Conservation (phyloP, 2,329 filamentous ascomycete species). For the Alternaria sp. region DNA sequence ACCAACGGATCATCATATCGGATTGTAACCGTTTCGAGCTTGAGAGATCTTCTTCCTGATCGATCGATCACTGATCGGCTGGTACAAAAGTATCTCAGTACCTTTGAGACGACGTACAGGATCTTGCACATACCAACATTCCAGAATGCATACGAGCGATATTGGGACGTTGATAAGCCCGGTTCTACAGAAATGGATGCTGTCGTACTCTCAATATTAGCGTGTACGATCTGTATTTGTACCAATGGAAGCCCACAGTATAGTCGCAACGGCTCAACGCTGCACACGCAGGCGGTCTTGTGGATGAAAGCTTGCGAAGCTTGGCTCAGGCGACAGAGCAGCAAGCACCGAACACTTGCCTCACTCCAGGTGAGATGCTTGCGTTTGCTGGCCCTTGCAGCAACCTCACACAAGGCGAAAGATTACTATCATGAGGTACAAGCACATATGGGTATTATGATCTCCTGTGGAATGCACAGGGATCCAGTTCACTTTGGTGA, state of each 20-base stretch:
- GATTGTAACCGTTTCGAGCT: slow-evolving; percentile 14
- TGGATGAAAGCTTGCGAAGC: slow-evolving; percentile 41
- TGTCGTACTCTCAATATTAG: slow-evolving; percentile 48
- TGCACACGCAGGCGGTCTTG: slow-evolving; percentile 48
- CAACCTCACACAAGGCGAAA: slow-evolving; percentile 55
- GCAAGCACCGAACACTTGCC: slow-evolving; percentile 60
- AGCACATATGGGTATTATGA: slow-evolving; percentile 58
- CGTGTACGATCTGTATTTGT: slow-evolving; percentile 49
- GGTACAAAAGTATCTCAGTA: slow-evolving; percentile 57
- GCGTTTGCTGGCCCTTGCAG: slow-evolving; percentile 58
- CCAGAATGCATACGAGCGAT: slow-evolving; percentile 55
- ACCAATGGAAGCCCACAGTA: slow-evolving; percentile 39
- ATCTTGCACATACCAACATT: slow-evolving; percentile 63
- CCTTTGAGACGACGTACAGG: slow-evolving; percentile 60
- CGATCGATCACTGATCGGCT: slow-evolving; percentile 52
- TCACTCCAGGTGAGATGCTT: slow-evolving; percentile 61
- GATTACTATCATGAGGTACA: slow-evolving; percentile 33
- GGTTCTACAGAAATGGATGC: slow-evolving; percentile 45
- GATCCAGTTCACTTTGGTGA: slow-evolving; percentile 51
- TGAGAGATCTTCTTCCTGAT: slow-evolving; percentile 19
- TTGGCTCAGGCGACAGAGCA: slow-evolving; percentile 56
- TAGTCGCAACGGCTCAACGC: slow-evolving; percentile 49
- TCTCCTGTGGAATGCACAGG: slow-evolving; percentile 60
- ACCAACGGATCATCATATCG: slow-evolving; percentile 7
- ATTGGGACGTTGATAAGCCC: slow-evolving; percentile 52